phyloP scores from a whole-genome alignment of 441 rosid species.

The Euphorbia corollata region DNA sequence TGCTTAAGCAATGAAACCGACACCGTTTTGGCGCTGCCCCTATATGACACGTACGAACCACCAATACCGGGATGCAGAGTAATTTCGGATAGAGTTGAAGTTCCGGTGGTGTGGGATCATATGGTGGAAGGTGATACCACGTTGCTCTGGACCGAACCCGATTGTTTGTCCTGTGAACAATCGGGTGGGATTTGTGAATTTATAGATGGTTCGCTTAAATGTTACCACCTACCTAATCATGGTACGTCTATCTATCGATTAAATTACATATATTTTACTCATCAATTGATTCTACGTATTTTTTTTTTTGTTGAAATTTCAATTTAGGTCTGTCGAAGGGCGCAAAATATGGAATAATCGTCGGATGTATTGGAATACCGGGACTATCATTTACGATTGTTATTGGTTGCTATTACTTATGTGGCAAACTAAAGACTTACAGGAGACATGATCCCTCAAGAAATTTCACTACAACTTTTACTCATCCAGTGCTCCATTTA shows the following conservation, averaged over 20 bases:
- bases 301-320: neutral
- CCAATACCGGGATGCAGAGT: conserved; percentile 5
- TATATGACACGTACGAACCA: neutral
- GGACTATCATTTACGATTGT: conserved; percentile 34
- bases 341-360: conserved; percentile 34
- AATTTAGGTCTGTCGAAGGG: conserved; percentile 22
- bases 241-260: neutral
- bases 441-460: conserved; percentile 7
- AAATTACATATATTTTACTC: no score
- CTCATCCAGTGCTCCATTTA: neutral
- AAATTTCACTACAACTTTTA: conserved; percentile 6
- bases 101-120: conserved; percentile 21
- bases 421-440: conserved; percentile 15
- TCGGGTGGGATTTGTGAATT: conserved; percentile 25
- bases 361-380: conserved; percentile 37
- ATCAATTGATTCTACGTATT: no score
- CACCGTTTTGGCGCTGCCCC: conserved; percentile 21
- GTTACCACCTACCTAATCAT: conserved; percentile 1
- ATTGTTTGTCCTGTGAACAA: conserved; percentile 30
- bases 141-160: conserved; percentile 31
- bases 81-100: conserved; percentile 3
- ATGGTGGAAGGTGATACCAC: conserved; percentile 7
- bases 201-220: conserved; percentile 14
- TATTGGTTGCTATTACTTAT: conserved; percentile 23
- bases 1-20: conserved; percentile 29